A percentile compares a stretch with the other conserved stretches of the same genome.
phyloP scores from a whole-genome alignment of 441 rosid species.

The Biscutella auriculata region DNA sequence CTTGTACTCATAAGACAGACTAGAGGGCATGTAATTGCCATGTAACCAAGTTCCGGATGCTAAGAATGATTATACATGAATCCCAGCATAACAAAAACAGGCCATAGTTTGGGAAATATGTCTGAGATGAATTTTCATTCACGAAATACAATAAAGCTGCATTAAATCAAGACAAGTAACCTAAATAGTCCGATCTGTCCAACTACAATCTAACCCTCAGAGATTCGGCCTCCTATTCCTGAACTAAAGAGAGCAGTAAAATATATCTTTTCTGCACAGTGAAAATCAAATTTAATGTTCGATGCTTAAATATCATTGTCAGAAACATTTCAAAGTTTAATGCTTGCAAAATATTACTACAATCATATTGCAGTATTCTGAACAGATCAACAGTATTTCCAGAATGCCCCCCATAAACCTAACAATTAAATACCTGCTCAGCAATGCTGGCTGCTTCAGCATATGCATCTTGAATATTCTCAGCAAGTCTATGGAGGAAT shows the following conservation, averaged over 20 bases:
- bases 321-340: background rate
- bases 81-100: background rate
- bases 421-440: slow-evolving; percentile 63
- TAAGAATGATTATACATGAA: background rate
- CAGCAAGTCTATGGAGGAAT: slow-evolving; percentile 91
- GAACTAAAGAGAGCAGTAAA: background rate
- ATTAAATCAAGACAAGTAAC: slow-evolving; percentile 6
- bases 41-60: background rate
- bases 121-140: background rate
- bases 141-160: background rate
- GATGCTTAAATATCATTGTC: background rate
- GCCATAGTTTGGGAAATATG: background rate
- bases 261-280: background rate
- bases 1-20: background rate
- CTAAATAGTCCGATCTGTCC: background rate
- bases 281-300: background rate
- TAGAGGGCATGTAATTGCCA: background rate
- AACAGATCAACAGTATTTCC: background rate
- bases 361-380: background rate
- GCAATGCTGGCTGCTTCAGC: slow-evolving; percentile 97
- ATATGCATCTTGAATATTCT: slow-evolving; percentile 93
- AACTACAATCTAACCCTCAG: background rate
- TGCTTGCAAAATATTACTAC: background rate
- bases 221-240: background rate
- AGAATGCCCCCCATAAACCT: background rate